Evolutionary conservation across 2,329 filamentous ascomycete species (phyloP).

Genomic region (Neoarthrinium moseri): DNA sequence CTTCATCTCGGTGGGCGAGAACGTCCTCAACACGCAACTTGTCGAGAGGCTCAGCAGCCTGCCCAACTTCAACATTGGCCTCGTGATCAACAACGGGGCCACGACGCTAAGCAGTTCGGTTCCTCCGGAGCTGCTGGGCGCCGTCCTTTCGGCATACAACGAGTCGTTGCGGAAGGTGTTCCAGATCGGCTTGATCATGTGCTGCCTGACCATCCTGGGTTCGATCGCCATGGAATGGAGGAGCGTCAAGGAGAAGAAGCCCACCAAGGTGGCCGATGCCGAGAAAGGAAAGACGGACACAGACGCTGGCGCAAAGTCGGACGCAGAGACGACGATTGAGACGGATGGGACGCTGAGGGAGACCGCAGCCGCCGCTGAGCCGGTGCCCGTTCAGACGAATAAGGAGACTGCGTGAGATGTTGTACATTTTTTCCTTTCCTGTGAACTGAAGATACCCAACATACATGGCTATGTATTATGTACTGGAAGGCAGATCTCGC

Average conservation of each 20-base stretch:
- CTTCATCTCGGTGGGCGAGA: constrained; percentile 44
- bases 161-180: constrained; percentile 57
- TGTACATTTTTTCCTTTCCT: neutral
- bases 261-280: constrained; percentile 6
- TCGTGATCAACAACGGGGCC: constrained; percentile 29
- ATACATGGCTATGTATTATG: no score
- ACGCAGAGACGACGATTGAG: neutral
- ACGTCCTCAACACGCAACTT: constrained; percentile 41
- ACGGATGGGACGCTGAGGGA: neutral
- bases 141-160: constrained; percentile 54
- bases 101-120: constrained; percentile 21
- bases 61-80: constrained; percentile 23
- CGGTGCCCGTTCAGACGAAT: neutral
- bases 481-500: no score
- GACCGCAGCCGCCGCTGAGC: constrained; percentile 2
- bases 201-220: constrained; percentile 52
- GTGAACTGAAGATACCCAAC: no score
- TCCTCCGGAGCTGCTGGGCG: constrained; percentile 19
- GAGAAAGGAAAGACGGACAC: constrained; percentile 11
- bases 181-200: constrained; percentile 56
- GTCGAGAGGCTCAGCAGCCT: constrained; percentile 29
- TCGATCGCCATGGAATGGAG: constrained; percentile 60
- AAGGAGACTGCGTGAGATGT: constrained; percentile 1
- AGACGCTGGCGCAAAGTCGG: constrained; percentile 13
- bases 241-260: constrained; percentile 35